phyloP scores from a whole-genome alignment of 2,329 filamentous ascomycete genomes.

The Thyridium curvatum region DNA sequence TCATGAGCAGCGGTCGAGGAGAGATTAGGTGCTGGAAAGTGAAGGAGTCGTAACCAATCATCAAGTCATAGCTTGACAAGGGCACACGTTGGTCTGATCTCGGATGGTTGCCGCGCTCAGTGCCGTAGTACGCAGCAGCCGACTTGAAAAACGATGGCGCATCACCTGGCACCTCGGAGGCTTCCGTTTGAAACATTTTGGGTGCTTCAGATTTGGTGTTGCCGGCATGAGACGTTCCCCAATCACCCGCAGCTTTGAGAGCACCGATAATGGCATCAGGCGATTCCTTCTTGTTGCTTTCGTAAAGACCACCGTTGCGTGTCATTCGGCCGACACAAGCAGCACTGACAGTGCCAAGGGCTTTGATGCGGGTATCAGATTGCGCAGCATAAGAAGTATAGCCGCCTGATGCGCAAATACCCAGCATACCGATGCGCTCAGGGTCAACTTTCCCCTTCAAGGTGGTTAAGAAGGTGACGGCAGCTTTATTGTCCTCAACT shows the following conservation, averaged over 20 bases:
- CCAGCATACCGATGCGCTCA: conserved; percentile 27
- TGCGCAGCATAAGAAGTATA: conserved; percentile 26
- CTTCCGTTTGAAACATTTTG: too few species aligned
- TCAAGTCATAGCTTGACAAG: conserved; percentile 15
- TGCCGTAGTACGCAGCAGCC: not conserved
- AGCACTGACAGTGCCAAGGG: conserved; percentile 22
- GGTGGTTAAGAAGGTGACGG: conserved; percentile 26
- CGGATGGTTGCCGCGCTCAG: conserved; percentile 4
- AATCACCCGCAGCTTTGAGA: too few species aligned
- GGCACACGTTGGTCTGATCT: conserved; percentile 11
- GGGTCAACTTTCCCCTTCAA: too few species aligned
- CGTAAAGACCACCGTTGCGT: too few species aligned
- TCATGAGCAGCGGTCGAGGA: conserved; percentile 18
- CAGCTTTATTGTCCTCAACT: conserved; percentile 26
- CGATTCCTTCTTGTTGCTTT: too few species aligned
- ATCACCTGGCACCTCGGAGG: not conserved
- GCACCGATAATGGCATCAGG: too few species aligned
- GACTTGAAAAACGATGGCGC: not conserved
- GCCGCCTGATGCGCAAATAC: conserved; percentile 30
- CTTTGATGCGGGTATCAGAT: conserved; percentile 29
- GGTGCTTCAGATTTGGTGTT: too few species aligned
- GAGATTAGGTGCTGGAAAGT: conserved; percentile 14
- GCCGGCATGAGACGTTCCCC: too few species aligned
- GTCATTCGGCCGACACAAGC: conserved; percentile 22
- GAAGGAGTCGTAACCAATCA: conserved; percentile 18